These are phyloP conservation scores for Hypoxylon cercidicola DNA, from an alignment of 495 filamentous ascomycete species.

Conservation along the genomic window DNA sequence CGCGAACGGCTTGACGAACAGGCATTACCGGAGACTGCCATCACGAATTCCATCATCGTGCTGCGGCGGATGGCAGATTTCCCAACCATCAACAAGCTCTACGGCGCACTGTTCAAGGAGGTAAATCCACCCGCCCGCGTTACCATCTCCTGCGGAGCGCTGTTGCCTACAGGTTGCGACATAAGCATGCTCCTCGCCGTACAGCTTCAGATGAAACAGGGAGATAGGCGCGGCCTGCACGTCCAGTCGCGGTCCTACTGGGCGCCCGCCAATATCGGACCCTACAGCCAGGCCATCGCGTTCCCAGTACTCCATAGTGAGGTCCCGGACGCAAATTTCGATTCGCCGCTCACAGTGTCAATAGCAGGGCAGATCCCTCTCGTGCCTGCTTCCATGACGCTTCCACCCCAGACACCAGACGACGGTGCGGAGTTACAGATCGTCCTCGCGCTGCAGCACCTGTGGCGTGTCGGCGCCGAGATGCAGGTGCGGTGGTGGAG, in stretches of 20 bases:
- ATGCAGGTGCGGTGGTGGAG: conserved; percentile 79
- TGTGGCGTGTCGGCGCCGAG: conserved; percentile 82
- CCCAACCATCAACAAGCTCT: conserved; percentile 74
- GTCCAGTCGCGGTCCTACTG: conserved; percentile 96
- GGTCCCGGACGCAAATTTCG: conserved; percentile 6
- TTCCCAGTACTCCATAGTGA: conserved; percentile 54
- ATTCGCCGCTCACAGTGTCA: conserved; percentile 43
- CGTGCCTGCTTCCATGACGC: conserved; percentile 81
- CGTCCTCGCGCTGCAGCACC: conserved; percentile 81
- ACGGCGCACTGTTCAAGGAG: conserved; percentile 72
- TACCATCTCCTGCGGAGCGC: conserved; percentile 78
- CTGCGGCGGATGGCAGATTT: conserved; percentile 86
- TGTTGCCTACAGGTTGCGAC: conserved; percentile 61
- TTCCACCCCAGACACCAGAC: conserved; percentile 42
- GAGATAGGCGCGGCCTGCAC: conserved; percentile 72
- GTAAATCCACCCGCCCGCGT: conserved; percentile 88
- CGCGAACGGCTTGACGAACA: conserved; percentile 41
- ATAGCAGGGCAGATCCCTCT: conserved; percentile 94
- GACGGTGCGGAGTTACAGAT: conserved; percentile 46
- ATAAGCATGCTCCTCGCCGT: conserved; percentile 63
- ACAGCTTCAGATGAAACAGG: conserved; percentile 30
- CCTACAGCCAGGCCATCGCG: conserved; percentile 91
- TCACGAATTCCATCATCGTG: conserved; percentile 79
- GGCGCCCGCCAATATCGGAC: conserved; percentile 98
- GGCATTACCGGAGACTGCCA: conserved; percentile 59